Conservation (phyloP, 2,329 filamentous ascomycete species). For the Amphichorda felina region DNA sequence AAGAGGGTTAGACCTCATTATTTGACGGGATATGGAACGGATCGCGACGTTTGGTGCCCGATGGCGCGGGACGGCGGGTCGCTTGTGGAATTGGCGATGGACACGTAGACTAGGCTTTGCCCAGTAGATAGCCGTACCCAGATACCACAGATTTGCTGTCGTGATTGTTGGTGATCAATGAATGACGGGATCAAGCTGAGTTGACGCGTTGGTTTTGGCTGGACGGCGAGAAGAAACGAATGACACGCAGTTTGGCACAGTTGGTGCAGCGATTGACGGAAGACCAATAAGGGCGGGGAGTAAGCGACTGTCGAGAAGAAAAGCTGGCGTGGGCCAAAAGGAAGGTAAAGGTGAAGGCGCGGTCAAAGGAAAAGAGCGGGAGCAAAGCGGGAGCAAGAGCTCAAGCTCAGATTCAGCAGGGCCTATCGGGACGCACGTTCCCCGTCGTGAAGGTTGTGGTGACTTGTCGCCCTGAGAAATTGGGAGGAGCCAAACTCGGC, state of each 20-base stretch:
- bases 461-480: conserved; percentile 1
- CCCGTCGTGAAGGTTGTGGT: not conserved
- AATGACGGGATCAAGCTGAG: no score
- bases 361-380: no score
- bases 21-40: not conserved
- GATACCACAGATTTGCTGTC: no score
- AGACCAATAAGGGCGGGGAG: not conserved
- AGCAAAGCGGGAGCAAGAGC: no score
- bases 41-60: not conserved
- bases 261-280: not conserved
- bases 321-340: not conserved
- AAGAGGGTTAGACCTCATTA: not conserved
- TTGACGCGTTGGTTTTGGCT: not conserved
- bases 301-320: not conserved
- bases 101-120: no score
- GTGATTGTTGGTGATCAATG: no score
- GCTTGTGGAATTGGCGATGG: not conserved
- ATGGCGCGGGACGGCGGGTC: not conserved
- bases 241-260: not conserved
- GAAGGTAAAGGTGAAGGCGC: not conserved
- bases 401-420: no score
- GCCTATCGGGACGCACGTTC: no score
- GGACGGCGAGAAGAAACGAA: not conserved
- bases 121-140: no score
- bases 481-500: not conserved